Conservation (phyloP, 768 basidiomycete species). For the Tubosaeta sp. region DNA sequence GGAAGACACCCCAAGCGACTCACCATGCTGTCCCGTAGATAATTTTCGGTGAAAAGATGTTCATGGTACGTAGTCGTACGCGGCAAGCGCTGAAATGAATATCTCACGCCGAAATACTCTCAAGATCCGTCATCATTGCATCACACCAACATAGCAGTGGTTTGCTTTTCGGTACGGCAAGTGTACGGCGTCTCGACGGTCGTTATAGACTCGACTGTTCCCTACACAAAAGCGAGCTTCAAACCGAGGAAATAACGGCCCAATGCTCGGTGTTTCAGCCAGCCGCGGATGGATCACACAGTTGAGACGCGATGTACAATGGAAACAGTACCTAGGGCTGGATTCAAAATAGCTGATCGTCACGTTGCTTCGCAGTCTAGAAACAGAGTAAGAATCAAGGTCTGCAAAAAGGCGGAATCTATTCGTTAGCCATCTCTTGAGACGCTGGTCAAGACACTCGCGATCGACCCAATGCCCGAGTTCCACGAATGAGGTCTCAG, state of each 20-base stretch:
- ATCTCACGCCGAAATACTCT: not conserved
- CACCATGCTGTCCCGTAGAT: conserved; percentile 66
- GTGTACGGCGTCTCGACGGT: not conserved
- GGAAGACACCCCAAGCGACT: conserved; percentile 10
- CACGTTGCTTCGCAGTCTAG: not conserved
- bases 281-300: not conserved
- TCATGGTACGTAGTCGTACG: conserved; percentile 19
- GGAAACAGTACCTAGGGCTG: not conserved
- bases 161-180: not conserved
- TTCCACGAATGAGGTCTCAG: conserved; percentile 19
- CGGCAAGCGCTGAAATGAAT: conserved; percentile 1
- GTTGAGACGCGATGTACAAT: not conserved
- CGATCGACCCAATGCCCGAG: not conserved
- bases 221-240: not conserved
- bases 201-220: not conserved
- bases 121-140: not conserved
- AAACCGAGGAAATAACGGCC: not conserved
- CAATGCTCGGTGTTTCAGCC: not conserved
- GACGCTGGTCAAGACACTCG: not conserved
- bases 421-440: not conserved
- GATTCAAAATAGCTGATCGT: not conserved
- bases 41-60: conserved; percentile 37
- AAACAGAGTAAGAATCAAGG: not conserved
- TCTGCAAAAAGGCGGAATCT: not conserved
- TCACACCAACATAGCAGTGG: not conserved